Conservation (phyloP, 2,329 filamentous ascomycete species). For the Penicillium sp. region DNA sequence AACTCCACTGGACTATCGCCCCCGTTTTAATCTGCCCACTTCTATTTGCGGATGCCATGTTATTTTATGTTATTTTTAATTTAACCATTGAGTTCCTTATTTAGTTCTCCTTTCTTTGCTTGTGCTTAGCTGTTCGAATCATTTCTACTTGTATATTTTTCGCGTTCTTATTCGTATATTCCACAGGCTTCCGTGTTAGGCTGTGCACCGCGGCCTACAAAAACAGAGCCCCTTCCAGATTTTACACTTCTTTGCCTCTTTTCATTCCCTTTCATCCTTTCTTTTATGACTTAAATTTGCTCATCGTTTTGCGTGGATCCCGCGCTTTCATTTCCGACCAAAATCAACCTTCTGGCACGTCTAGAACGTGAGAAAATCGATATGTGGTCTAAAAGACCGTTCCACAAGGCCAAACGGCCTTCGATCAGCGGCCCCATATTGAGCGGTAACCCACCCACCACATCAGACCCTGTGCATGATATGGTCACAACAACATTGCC, state of each 20-base stretch:
- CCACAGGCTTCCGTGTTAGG: background rate
- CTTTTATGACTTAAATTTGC: background rate
- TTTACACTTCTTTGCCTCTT: background rate
- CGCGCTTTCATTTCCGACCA: background rate
- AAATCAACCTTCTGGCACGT: background rate
- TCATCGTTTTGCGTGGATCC: background rate
- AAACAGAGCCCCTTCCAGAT: background rate
- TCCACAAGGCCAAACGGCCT: constrained; percentile 46
- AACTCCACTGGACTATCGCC: constrained; percentile 20
- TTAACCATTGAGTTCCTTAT: background rate
- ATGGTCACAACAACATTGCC: constrained; percentile 29
- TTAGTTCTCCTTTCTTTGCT: background rate
- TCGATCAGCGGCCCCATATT: constrained; percentile 45
- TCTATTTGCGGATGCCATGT: constrained; percentile 12
- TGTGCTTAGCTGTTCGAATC: background rate
- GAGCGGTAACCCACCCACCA: constrained; percentile 41
- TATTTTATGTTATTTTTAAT: constrained; percentile 4
- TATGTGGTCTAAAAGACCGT: constrained; percentile 56
- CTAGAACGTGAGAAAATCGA: constrained; percentile 17
- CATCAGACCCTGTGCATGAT: constrained; percentile 29
- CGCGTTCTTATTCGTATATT: background rate
- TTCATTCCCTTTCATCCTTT: background rate
- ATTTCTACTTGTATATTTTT: background rate
- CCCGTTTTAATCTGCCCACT: constrained; percentile 21
- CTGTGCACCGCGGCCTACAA: background rate